Evolutionary conservation across 805 yeast species (phyloP), one percentile per base, ranked within the genome.

Genomic region (Ogataea allantospora): DNA sequence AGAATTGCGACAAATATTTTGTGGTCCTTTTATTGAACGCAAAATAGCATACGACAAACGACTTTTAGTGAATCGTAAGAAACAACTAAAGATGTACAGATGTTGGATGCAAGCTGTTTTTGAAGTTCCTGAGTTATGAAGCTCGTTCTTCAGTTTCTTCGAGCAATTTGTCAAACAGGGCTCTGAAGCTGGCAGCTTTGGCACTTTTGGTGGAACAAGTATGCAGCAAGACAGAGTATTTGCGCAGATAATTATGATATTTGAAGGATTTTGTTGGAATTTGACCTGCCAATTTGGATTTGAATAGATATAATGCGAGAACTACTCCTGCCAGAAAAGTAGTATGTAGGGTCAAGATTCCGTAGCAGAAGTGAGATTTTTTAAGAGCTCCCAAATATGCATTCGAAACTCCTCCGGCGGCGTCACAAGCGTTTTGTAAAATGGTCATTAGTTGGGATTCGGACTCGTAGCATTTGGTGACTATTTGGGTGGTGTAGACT

Each of bases 91-190:
- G 64, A 93, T 93, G 99, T 93, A 87, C 60, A 72, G 99, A 54
- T 86, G 88, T 42, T 93, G 99, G 99, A 66, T 93, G 40, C 99
- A 93, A 65, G 98, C 93, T 1, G 88, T 87, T 17, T 91, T 91
- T 59, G 73, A 67, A 37, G 65, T 55, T 27, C 54, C 57, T 4
- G 32, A 20, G 24, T 20, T 9, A 14, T 12, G 18, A 27, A 22
- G 6, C 22, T 6, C 5, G 15, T 7, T n/a, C 6, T 16, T 7
- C 11, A 15, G 23, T 28, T 19, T 5, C 15, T 12, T 7, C 15
- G 6, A 18, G 15, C 30, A 27, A 7, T 6, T 16, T 27, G n/a
- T 27, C 30, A 27, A 27, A 27, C 11, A 27, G 30, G 8, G 6
- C 7, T 27, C 14, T 27, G 30, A 27, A 27, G 18, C 30, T 27